Percentiles rank a stretch among this genome's conserved stretches.
Conservation (phyloP, 805 yeast species). For the Candida khao-thaluensis region DNA sequence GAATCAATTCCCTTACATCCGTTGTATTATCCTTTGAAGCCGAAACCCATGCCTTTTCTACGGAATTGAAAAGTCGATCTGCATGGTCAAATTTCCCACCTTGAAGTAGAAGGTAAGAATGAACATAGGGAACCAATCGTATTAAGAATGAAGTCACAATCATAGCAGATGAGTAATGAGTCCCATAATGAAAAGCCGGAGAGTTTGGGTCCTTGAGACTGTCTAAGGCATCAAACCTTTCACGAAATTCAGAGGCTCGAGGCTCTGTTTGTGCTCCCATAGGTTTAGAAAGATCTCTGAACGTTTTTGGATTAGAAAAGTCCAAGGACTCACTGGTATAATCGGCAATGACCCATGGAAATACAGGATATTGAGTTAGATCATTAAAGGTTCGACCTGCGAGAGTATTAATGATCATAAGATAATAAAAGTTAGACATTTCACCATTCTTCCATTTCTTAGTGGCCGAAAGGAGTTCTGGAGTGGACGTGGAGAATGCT, state of each 20-base stretch:
- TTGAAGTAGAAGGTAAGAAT: conserved; percentile 73
- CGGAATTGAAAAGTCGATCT: conserved; percentile 72
- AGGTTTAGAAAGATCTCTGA: conserved; percentile 77
- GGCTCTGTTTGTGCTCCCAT: conserved; percentile 82
- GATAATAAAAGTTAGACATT: conserved; percentile 77
- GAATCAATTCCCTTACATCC: conserved; percentile 83
- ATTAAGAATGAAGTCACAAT: conserved; percentile 80
- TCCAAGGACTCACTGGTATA: conserved; percentile 72
- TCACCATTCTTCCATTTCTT: conserved; percentile 74
- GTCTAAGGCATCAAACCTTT: conserved; percentile 68
- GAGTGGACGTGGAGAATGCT: conserved; percentile 36
- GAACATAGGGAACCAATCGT: conserved; percentile 76
- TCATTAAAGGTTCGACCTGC: conserved; percentile 91
- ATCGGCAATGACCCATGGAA: conserved; percentile 89
- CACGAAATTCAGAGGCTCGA: conserved; percentile 63
- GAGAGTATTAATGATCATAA: conserved; percentile 75
- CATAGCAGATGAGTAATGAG: conserved; percentile 93
- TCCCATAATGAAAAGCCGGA: conserved; percentile 88
- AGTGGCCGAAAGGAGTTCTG: conserved; percentile 47
- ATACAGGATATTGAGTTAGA: conserved; percentile 85
- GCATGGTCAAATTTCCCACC: conserved; percentile 91
- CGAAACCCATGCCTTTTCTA: conserved; percentile 77
- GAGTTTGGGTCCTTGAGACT: conserved; percentile 57
- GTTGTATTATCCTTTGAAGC: conserved; percentile 79
- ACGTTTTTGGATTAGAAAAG: conserved; percentile 56